These are phyloP conservation scores for Penicillium maclennaniae DNA, from an alignment of 495 filamentous ascomycete species.

Conservation along the genomic window DNA sequence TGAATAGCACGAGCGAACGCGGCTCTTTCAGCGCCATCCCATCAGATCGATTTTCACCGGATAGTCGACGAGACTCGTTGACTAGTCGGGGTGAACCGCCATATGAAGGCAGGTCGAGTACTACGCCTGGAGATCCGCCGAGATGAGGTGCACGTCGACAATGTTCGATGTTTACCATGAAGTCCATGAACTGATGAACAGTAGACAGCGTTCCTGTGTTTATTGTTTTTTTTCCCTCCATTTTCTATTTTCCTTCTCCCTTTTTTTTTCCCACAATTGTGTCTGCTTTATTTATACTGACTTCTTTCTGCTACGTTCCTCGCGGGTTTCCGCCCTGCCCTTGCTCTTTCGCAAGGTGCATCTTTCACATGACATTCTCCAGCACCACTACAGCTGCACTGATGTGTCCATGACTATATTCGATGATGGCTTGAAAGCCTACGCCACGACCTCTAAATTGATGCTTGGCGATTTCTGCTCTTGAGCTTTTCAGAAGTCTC, in stretches of 20 bases:
- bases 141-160: slow-evolving; percentile 9
- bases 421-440: slow-evolving; percentile 10
- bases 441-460: not conserved
- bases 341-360: too few relatives aligned
- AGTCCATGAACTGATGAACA: slow-evolving; percentile 26
- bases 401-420: slow-evolving; percentile 21
- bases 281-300: not conserved
- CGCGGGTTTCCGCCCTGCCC: not conserved
- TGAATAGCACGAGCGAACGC: slow-evolving; percentile 19
- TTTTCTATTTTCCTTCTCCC: not conserved
- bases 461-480: not conserved
- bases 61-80: slow-evolving; percentile 26
- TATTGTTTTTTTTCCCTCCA: slow-evolving; percentile 15
- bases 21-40: slow-evolving; percentile 14
- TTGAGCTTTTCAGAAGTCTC: not conserved
- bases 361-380: not conserved
- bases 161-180: slow-evolving; percentile 7
- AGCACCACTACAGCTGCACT: not conserved
- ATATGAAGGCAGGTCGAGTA: slow-evolving; percentile 14
- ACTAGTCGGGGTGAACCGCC: slow-evolving; percentile 15
- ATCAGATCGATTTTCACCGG: slow-evolving; percentile 30
- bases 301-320: slow-evolving; percentile 1
- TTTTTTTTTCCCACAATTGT: slow-evolving; percentile 2
- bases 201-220: slow-evolving; percentile 24
- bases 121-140: slow-evolving; percentile 16